A percentile compares a stretch with the other conserved stretches of the same genome.
Conservation (phyloP, 2,329 filamentous ascomycete genomes). For the Aspergillus sp. region DNA sequence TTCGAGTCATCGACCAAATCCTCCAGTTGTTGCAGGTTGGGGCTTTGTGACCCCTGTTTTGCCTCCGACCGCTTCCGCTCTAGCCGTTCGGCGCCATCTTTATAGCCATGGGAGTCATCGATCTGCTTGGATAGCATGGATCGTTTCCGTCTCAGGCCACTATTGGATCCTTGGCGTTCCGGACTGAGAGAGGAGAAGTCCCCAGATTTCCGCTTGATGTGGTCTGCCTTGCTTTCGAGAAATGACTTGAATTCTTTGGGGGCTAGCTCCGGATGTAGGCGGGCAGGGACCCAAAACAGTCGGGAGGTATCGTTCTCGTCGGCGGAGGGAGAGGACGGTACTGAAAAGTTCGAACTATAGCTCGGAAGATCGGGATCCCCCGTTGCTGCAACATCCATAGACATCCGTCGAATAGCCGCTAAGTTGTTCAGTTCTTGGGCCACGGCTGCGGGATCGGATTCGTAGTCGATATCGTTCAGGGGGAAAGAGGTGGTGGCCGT, state of each 20-base stretch:
- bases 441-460: slow-evolving; percentile 83
- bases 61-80: slow-evolving; percentile 68
- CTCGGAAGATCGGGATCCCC: slow-evolving; percentile 56
- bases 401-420: slow-evolving; percentile 85
- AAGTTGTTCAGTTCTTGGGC: slow-evolving; percentile 90
- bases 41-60: slow-evolving; percentile 54
- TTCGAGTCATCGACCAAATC: slow-evolving; percentile 75
- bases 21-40: slow-evolving; percentile 70
- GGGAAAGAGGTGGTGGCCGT: slow-evolving; percentile 63
- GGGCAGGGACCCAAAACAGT: slow-evolving; percentile 92
- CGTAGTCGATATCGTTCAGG: slow-evolving; percentile 82
- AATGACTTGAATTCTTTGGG: slow-evolving; percentile 97
- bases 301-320: slow-evolving; percentile 86
- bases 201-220: slow-evolving; percentile 79
- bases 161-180: slow-evolving; percentile 53
- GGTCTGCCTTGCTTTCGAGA: slow-evolving; percentile 86
- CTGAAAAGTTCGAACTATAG: slow-evolving; percentile 36
- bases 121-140: slow-evolving; percentile 95
- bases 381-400: slow-evolving; percentile 77
- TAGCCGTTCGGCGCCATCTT: slow-evolving; percentile 78
- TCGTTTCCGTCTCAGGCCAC: slow-evolving; percentile 77
- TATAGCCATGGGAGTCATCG: slow-evolving; percentile 70
- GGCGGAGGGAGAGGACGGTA: slow-evolving; percentile 43
- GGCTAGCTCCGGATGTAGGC: slow-evolving; percentile 89
- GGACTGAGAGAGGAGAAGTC: slow-evolving; percentile 59